Conservation (phyloP, 805 yeast species). For the Yamadazyma insecticola region DNA sequence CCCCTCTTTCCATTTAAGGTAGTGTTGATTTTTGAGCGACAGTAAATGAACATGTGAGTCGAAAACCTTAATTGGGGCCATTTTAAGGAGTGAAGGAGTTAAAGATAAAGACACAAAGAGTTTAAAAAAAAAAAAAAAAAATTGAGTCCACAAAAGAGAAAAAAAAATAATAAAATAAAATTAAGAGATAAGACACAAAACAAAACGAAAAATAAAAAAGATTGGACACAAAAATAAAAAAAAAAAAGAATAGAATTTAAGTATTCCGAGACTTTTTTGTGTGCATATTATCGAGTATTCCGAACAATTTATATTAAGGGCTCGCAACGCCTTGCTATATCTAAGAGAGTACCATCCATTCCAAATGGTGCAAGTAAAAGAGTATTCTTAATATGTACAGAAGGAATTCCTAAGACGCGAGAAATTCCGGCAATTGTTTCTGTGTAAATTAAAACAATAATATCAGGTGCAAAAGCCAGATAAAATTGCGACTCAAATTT, state of each 20-base stretch:
- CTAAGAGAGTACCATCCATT: constrained; percentile 6
- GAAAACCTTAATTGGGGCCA: constrained; percentile 12
- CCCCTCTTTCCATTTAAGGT: constrained; percentile 27
- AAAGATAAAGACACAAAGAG: too few species aligned
- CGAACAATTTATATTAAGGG: too few species aligned
- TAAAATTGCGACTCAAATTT: constrained; percentile 4
- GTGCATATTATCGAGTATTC: too few species aligned
- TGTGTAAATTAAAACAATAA: constrained; percentile 1
- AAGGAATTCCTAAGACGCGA: constrained; percentile 4
- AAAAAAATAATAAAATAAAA: too few species aligned
- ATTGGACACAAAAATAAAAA: too few species aligned
- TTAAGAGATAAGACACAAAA: too few species aligned
- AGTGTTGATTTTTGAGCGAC: constrained; percentile 15
- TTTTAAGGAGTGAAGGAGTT: too few species aligned
- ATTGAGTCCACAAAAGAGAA: too few species aligned
- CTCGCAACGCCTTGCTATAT: constrained; percentile 2
- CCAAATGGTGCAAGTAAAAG: constrained; percentile 4
- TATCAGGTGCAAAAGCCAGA: constrained; percentile 5
- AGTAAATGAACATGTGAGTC: constrained; percentile 38
- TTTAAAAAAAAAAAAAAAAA: too few species aligned
- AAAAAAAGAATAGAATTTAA: too few species aligned
- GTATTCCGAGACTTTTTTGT: too few species aligned
- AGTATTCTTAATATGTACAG: neutral
- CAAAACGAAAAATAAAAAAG: too few species aligned
- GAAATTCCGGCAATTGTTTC: neutral